Evolutionary conservation across 768 basidiomycete species (phyloP), one percentile per base, ranked within the genome.

Genomic region (Leccinum variicolor): DNA sequence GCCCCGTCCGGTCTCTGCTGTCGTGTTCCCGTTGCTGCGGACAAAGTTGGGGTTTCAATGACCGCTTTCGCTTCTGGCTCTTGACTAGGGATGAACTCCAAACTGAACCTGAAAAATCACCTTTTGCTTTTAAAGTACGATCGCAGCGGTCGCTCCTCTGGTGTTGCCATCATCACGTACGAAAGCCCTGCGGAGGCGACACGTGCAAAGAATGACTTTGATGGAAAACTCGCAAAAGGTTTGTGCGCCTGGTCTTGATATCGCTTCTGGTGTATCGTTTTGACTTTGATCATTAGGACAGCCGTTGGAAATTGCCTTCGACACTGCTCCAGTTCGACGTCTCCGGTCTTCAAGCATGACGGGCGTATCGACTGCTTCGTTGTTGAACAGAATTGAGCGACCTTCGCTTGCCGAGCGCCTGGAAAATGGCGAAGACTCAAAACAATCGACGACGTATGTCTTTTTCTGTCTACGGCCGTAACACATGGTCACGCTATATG

Each of bases 161-260:
- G 94, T 58, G 80, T 84, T 64, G 94, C 89, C 57, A 82, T 85
- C 64, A 77, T 97, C 70, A 80, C 85, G 9, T 96, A 86, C 75
- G 89, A 92, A 74, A 91, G 86, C 3, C 65, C 81, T 17, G 79
- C 81, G 54, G 90, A 96, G 71, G 94, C 94, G 33, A 84, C 85
- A 39, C 79, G 81, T 58, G 94, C 93, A 54, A 91, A 91, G 75
- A 88, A 86, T 61, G 87, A 90, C 62, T 90, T 89, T 58, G 83
- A 94, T 68, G 92, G 93, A 47, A 87, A 91, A 64, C 80, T 92
- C 60, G 92, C 92, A 33, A 96, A 92, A 77, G 92, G 94, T 94
- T 56, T 34, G 47, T 63, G 11, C 14, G 21, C 19, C 10, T 26
- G 8, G 10, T 28, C 19, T 58, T 3, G 7, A 41, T 25, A 11